Evolutionary conservation across 768 basidiomycete genomes (phyloP).

Genomic region (Coprinellus aureogranulatus): DNA sequence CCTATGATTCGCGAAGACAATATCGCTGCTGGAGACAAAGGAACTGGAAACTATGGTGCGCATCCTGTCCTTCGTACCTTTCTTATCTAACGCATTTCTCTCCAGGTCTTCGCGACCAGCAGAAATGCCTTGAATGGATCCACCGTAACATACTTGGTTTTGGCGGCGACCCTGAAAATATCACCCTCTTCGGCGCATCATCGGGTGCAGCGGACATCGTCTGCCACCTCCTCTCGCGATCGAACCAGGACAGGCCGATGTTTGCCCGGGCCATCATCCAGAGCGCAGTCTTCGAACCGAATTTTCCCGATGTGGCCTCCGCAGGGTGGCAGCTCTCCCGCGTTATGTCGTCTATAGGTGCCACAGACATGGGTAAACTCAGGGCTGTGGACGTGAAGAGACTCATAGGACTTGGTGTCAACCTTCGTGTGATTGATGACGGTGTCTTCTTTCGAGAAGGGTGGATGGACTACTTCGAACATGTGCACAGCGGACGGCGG

Average conservation of each 20-base stretch:
- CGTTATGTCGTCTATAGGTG: slow-evolving; percentile 53
- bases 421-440: slow-evolving; percentile 62
- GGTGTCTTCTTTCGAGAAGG: slow-evolving; percentile 63
- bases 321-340: slow-evolving; percentile 70
- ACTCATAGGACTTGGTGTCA: slow-evolving; percentile 51
- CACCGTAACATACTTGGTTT: slow-evolving; percentile 58
- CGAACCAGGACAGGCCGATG: slow-evolving; percentile 57
- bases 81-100: neutral
- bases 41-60: slow-evolving; percentile 74
- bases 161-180: slow-evolving; percentile 64
- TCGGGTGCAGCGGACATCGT: slow-evolving; percentile 60
- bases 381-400: slow-evolving; percentile 56
- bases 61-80: slow-evolving; percentile 15
- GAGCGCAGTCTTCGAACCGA: slow-evolving; percentile 62
- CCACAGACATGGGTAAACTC: slow-evolving; percentile 59
- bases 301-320: slow-evolving; percentile 54
- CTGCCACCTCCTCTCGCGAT: slow-evolving; percentile 59
- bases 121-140: slow-evolving; percentile 62
- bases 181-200: slow-evolving; percentile 51
- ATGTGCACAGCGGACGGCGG: slow-evolving; percentile 21
- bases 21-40: slow-evolving; percentile 58
- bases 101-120: slow-evolving; percentile 63
- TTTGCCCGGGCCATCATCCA: slow-evolving; percentile 79
- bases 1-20: slow-evolving; percentile 68
- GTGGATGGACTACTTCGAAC: slow-evolving; percentile 50